Percentiles rank a stretch among this genome's conserved stretches.
These are phyloP conservation scores for Dendrostoma leiphaemia DNA, from an alignment of 2,329 filamentous ascomycete genomes.

Conservation along the genomic window DNA sequence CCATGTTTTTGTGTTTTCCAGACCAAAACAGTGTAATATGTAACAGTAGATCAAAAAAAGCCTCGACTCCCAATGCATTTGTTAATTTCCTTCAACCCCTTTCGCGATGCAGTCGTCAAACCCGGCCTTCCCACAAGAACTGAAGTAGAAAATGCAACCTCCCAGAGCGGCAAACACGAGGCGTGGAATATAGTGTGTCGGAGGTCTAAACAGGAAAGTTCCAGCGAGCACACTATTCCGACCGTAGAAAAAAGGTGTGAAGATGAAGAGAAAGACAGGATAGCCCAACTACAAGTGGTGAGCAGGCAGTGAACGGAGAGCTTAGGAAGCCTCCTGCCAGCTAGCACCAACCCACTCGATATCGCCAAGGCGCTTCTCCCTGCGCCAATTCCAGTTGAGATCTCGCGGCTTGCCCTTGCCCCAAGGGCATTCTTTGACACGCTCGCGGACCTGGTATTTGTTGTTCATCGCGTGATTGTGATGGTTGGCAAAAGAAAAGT, in stretches of 20 bases:
- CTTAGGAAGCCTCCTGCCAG: slow-evolving; percentile 63
- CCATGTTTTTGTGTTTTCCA: slow-evolving; percentile 28
- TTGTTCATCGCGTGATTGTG: slow-evolving; percentile 31
- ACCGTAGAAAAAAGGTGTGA: neutral
- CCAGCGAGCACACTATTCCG: slow-evolving; percentile 19
- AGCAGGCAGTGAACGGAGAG: slow-evolving; percentile 29
- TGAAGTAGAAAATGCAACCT: slow-evolving; percentile 21
- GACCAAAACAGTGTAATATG: slow-evolving; percentile 26
- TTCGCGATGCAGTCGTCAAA: slow-evolving; percentile 19
- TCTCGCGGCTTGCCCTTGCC: slow-evolving; percentile 53
- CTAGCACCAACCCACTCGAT: slow-evolving; percentile 88
- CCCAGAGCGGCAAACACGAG: slow-evolving; percentile 20
- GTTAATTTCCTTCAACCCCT: slow-evolving; percentile 16
- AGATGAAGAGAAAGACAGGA: slow-evolving; percentile 24
- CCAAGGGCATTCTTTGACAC: slow-evolving; percentile 53
- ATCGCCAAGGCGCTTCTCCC: slow-evolving; percentile 66
- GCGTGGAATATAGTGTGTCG: slow-evolving; percentile 22
- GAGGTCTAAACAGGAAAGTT: slow-evolving; percentile 25
- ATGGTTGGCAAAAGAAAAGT: slow-evolving; percentile 19
- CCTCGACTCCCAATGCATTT: slow-evolving; percentile 20
- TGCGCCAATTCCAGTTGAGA: slow-evolving; percentile 56
- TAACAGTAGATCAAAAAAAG: slow-evolving; percentile 26
- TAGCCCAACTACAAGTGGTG: slow-evolving; percentile 62
- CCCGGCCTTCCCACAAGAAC: slow-evolving; percentile 20
- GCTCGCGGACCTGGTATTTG: slow-evolving; percentile 42